These are phyloP conservation scores for Serendipita sp. DNA, from an alignment of 768 basidiomycete genomes.

Conservation along the genomic window DNA sequence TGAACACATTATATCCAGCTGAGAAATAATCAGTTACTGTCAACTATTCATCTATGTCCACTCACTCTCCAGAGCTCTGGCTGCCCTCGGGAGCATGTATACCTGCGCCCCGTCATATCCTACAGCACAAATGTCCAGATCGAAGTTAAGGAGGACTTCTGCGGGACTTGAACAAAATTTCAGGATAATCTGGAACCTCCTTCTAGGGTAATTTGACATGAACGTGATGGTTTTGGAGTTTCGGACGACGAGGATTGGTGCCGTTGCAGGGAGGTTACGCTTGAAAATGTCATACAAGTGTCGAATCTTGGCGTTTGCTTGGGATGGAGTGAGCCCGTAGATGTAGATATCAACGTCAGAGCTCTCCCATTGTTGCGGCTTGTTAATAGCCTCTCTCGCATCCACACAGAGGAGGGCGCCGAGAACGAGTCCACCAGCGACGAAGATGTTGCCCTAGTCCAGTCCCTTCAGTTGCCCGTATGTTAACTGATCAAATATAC, in stretches of 20 bases:
- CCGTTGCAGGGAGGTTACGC: constrained; percentile 6
- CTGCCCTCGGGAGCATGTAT: constrained; percentile 12
- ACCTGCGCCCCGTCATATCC: constrained; percentile 10
- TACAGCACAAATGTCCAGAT: constrained; percentile 11
- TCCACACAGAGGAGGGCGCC: constrained; percentile 9
- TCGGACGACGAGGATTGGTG: constrained; percentile 10
- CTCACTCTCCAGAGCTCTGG: constrained; percentile 12
- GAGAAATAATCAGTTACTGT: background rate
- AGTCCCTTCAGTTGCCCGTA: constrained; percentile 10
- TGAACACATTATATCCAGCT: constrained; percentile 12
- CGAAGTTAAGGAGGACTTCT: constrained; percentile 13
- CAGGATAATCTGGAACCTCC: constrained; percentile 11
- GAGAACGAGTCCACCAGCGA: constrained; percentile 12
- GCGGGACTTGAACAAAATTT: constrained; percentile 5
- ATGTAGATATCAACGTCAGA: constrained; percentile 13
- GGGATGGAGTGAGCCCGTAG: constrained; percentile 8
- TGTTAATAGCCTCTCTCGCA: background rate
- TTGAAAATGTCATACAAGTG: constrained; percentile 11
- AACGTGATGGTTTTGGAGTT: constrained; percentile 12
- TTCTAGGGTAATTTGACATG: constrained; percentile 6
- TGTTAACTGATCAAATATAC: constrained; percentile 4
- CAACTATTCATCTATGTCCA: background rate
- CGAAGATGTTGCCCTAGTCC: constrained; percentile 12
- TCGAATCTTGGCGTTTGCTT: constrained; percentile 8
- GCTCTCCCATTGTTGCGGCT: constrained; percentile 4